Percentiles rank a stretch among this genome's conserved stretches.
Evolutionary conservation across 495 filamentous ascomycete genomes (phyloP).

Genomic region (Aspergillus saccharolyticus): DNA sequence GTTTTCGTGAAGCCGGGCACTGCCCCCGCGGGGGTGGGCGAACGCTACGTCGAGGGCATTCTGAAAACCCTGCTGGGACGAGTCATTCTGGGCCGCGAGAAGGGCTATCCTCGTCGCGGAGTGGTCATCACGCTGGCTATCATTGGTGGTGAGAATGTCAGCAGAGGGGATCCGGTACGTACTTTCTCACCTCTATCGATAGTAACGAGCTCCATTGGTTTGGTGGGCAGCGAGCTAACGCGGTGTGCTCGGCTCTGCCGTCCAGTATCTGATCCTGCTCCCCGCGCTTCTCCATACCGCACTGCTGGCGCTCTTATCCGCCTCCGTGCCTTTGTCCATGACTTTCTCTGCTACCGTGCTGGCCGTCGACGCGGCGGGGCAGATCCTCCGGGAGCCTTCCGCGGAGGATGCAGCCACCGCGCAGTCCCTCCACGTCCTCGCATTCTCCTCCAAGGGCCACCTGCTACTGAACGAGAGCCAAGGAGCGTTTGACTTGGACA

Average conservation of each 20-base stretch:
- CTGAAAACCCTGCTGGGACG: slow-evolving; percentile 27
- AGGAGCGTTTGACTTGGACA: slow-evolving; percentile 68
- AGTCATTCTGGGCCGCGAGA: slow-evolving; percentile 33
- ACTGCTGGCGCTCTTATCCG: slow-evolving; percentile 68
- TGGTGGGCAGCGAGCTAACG: slow-evolving; percentile 7
- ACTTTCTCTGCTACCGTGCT: slow-evolving; percentile 61
- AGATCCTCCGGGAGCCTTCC: slow-evolving; percentile 52
- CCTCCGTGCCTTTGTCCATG: slow-evolving; percentile 67
- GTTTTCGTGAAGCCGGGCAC: slow-evolving; percentile 79
- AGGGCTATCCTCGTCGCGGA: slow-evolving; percentile 35
- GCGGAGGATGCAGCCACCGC: slow-evolving; percentile 51
- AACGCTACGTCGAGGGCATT: slow-evolving; percentile 47
- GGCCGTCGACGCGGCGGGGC: slow-evolving; percentile 49
- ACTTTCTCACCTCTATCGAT: neutral
- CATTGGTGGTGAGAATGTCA: slow-evolving; percentile 51
- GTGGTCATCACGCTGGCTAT: slow-evolving; percentile 41
- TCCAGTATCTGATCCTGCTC: slow-evolving; percentile 66
- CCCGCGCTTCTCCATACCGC: slow-evolving; percentile 71
- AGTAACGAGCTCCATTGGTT: neutral
- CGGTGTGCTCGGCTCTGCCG: neutral
- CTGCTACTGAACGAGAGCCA: slow-evolving; percentile 76
- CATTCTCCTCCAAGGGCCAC: slow-evolving; percentile 69
- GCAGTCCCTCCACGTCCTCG: slow-evolving; percentile 68
- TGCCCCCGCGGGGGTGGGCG: slow-evolving; percentile 64
- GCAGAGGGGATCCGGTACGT: slow-evolving; percentile 67